These are phyloP conservation scores for Cornus suecica DNA, from an alignment of 148 eudicot genomes.

Conservation along the genomic window DNA sequence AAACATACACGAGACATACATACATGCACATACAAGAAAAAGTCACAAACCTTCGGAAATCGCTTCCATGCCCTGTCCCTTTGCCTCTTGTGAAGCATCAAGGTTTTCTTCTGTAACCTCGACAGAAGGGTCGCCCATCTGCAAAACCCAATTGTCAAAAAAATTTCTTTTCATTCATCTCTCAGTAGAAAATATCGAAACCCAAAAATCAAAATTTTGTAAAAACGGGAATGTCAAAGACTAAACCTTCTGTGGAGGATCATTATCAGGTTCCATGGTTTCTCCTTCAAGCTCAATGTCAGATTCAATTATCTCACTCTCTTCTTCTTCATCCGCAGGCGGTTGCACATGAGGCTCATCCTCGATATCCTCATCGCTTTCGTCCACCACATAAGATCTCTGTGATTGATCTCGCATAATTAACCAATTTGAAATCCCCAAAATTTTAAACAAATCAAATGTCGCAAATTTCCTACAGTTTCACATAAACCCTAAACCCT, in stretches of 20 bases:
- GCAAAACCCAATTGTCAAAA: slow-evolving; percentile 7
- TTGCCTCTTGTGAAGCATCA: slow-evolving; percentile 71
- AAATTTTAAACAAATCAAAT: background rate
- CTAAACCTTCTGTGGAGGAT: slow-evolving; percentile 79
- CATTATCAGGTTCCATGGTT: slow-evolving; percentile 80
- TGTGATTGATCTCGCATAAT: slow-evolving; percentile 2
- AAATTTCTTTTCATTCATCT: background rate
- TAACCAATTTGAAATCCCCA: background rate
- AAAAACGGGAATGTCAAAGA: background rate
- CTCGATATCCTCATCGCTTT: slow-evolving; percentile 45
- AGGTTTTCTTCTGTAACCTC: slow-evolving; percentile 84
- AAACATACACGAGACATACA: background rate
- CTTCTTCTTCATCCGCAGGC: slow-evolving; percentile 48
- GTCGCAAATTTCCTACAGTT: background rate
- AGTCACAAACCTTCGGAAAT: slow-evolving; percentile 57
- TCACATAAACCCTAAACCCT: background rate
- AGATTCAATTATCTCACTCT: slow-evolving; percentile 75
- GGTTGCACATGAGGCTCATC: slow-evolving; percentile 32
- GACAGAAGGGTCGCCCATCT: slow-evolving; percentile 90
- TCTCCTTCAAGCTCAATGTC: slow-evolving; percentile 90
- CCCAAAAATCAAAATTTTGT: background rate
- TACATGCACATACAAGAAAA: background rate
- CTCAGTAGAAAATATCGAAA: background rate
- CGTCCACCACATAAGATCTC: slow-evolving; percentile 42
- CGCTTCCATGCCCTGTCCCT: slow-evolving; percentile 69